Conservation (phyloP, 345 rosid genomes). For the Salix udensis region DNA sequence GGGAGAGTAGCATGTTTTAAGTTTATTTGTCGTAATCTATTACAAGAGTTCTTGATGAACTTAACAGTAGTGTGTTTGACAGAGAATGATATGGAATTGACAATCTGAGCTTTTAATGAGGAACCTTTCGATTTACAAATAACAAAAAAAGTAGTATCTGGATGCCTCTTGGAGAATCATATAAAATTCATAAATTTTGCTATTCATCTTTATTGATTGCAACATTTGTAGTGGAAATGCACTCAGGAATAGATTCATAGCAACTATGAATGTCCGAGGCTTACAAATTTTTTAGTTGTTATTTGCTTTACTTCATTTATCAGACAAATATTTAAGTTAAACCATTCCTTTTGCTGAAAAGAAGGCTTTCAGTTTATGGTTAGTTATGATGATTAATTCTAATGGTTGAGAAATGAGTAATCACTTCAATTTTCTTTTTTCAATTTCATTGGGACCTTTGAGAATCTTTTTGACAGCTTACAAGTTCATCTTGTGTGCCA, state of each 20-base stretch:
- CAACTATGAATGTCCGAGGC: background rate
- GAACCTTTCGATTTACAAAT: background rate
- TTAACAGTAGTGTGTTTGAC: background rate
- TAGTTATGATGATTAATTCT: background rate
- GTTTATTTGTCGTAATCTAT: background rate
- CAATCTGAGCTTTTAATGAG: background rate
- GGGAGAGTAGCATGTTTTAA: background rate
- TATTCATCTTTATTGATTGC: background rate
- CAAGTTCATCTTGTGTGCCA: background rate
- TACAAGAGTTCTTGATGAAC: background rate
- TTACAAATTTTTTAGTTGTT: background rate
- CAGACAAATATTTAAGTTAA: background rate
- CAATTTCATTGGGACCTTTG: background rate
- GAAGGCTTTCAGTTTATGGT: too few relatives aligned
- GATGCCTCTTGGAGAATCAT: background rate
- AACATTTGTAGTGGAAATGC: background rate
- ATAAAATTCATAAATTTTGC: background rate
- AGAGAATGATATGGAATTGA: background rate
- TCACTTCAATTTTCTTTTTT: background rate
- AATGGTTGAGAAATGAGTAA: background rate
- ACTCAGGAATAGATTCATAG: background rate
- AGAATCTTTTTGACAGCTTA: background rate
- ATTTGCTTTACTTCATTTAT: too few relatives aligned
- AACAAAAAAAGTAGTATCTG: background rate
- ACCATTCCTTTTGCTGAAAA: background rate